phyloP scores from a whole-genome alignment of 805 yeast genomes.

The Candida namnaoensis region DNA sequence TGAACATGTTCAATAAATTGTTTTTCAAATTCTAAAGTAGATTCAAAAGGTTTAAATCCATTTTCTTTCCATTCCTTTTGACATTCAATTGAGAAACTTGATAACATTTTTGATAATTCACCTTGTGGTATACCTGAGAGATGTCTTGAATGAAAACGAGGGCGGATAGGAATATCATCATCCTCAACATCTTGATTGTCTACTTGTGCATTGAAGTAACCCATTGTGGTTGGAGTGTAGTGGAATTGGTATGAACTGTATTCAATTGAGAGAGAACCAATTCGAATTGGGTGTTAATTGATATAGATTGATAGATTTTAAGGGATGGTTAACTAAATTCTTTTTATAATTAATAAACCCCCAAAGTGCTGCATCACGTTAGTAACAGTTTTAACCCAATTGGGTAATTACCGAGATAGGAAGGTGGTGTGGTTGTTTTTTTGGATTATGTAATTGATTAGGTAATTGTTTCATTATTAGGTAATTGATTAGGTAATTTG shows the following conservation, averaged over 20 bases:
- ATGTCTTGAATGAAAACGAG: not conserved
- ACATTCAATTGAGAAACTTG: not conserved
- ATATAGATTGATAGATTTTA: too few relatives aligned
- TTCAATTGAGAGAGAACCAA: too few relatives aligned
- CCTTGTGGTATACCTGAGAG: not conserved
- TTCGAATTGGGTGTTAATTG: too few relatives aligned
- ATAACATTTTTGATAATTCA: not conserved
- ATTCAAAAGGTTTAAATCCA: constrained; percentile 11
- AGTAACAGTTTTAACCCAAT: too few relatives aligned
- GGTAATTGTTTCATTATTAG: too few relatives aligned
- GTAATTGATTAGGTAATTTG: too few relatives aligned
- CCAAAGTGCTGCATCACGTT: too few relatives aligned
- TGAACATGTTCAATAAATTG: constrained; percentile 81
- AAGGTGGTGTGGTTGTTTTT: too few relatives aligned
- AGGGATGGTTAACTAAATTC: too few relatives aligned
- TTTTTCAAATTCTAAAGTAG: constrained; percentile 51
- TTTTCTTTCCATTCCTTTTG: constrained; percentile 1
- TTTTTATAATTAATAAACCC: too few relatives aligned
- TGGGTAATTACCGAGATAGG: too few relatives aligned
- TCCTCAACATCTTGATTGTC: not conserved
- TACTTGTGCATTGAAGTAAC: not conserved
- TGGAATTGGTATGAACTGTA: not conserved
- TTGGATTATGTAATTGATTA: too few relatives aligned
- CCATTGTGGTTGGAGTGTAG: not conserved
- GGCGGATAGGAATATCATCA: not conserved